phyloP scores from a whole-genome alignment of 75 land plant genomes.

The Cupressus sempervirens region DNA sequence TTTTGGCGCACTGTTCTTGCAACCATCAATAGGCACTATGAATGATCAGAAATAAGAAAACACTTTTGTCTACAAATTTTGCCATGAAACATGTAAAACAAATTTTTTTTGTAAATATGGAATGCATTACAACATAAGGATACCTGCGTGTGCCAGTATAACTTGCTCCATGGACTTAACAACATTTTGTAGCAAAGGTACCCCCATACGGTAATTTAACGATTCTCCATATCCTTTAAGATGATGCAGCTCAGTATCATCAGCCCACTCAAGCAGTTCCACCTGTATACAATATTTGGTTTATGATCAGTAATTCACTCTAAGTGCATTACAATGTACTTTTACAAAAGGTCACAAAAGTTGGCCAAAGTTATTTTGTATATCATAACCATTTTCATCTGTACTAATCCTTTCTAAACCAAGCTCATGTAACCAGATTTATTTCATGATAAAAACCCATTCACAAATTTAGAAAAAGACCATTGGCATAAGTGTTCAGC shows the following conservation, averaged over 20 bases:
- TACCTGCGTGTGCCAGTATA: slow-evolving; percentile 62
- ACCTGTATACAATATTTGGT: slow-evolving; percentile 34
- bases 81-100: background rate
- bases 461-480: background rate
- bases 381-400: background rate
- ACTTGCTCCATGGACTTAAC: slow-evolving; percentile 79
- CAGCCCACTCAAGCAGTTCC: slow-evolving; percentile 86
- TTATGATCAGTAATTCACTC: background rate
- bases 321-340: background rate
- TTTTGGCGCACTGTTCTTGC: background rate
- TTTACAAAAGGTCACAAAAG: background rate
- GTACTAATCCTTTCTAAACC: background rate
- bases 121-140: background rate
- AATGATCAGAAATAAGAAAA: background rate
- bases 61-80: background rate
- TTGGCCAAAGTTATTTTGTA: background rate
- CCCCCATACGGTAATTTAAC: slow-evolving; percentile 86
- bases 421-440: background rate
- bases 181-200: slow-evolving; percentile 76
- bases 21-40: background rate
- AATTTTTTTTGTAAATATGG: background rate
- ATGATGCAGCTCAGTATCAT: slow-evolving; percentile 83
- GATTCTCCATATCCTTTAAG: slow-evolving; percentile 92
- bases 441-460: background rate
- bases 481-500: background rate